These are phyloP conservation scores for Pythium aristosporum DNA, from an alignment of 352 stramenopile species.

Conservation along the genomic window DNA sequence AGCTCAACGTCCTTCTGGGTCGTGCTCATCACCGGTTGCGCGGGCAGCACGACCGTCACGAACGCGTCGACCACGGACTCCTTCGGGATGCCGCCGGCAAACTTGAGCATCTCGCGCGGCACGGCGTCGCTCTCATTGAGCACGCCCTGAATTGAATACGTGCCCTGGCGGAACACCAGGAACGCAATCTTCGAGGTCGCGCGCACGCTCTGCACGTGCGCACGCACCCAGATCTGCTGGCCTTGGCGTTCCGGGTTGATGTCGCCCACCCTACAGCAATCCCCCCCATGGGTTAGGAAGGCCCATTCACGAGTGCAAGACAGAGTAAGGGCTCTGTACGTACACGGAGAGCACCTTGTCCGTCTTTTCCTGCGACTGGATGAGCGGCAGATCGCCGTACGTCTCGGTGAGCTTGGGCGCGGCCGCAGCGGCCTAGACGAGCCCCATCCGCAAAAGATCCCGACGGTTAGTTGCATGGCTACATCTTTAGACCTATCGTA, in stretches of 20 bases:
- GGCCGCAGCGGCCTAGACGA: conserved; percentile 41
- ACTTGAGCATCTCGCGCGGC: conserved; percentile 97
- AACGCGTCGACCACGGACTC: conserved; percentile 97
- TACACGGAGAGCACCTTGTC: conserved; percentile 71
- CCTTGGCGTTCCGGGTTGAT: conserved; percentile 80
- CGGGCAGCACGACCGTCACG: conserved; percentile 88
- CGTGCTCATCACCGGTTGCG: conserved; percentile 91
- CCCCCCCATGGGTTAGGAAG: background rate
- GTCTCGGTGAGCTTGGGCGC: conserved; percentile 77
- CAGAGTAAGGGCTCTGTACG: conserved; percentile 35
- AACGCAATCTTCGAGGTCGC: conserved; percentile 95
- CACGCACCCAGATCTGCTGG: conserved; percentile 94
- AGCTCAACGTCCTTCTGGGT: conserved; percentile 96
- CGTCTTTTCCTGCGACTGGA: conserved; percentile 88
- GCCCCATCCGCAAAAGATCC: background rate
- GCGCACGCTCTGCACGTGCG: conserved; percentile 93
- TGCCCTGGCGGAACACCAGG: conserved; percentile 95
- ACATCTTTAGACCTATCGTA: conserved; percentile 42
- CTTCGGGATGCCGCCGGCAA: conserved; percentile 90
- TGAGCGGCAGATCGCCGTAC: conserved; percentile 87
- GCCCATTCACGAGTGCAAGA: background rate
- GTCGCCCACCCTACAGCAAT: conserved; percentile 39
- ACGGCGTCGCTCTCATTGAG: conserved; percentile 86
- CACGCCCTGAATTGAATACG: conserved; percentile 95
- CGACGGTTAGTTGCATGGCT: conserved; percentile 31